phyloP scores from a whole-genome alignment of 176 grass and related monocot genomes.

The Ensete glaucum region DNA sequence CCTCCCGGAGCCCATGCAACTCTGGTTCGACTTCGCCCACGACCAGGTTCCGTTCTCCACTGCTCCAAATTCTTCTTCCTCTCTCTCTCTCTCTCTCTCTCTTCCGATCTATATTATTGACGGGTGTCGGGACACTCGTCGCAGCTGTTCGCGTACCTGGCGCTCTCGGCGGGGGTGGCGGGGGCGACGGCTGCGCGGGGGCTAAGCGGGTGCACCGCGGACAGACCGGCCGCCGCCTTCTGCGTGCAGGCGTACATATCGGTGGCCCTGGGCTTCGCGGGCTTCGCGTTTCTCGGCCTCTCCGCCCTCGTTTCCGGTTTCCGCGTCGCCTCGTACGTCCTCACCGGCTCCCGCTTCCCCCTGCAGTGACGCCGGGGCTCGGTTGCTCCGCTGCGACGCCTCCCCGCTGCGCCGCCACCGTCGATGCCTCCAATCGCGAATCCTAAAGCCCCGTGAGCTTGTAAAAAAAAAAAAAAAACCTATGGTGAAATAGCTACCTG shows the following conservation, averaged over 20 bases:
- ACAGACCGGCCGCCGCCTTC: constrained; percentile 15
- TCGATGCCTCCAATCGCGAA: background rate
- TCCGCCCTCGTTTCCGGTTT: constrained; percentile 64
- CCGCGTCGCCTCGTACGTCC: constrained; percentile 42
- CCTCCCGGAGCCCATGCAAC: constrained; percentile 54
- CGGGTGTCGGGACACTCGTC: background rate
- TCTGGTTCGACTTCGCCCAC: constrained; percentile 93
- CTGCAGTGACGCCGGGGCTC: background rate
- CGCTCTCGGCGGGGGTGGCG: constrained; percentile 31
- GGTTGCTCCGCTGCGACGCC: too few species aligned
- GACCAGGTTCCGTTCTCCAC: constrained; percentile 46
- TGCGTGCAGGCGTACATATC: constrained; percentile 51
- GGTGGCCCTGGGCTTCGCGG: constrained; percentile 49
- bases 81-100: background rate
- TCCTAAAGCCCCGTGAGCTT: background rate
- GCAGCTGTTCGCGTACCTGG: constrained; percentile 72
- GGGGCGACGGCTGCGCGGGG: constrained; percentile 34
- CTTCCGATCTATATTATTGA: background rate
- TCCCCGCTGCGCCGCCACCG: background rate
- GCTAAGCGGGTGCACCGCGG: constrained; percentile 6
- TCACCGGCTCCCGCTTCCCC: constrained; percentile 44
- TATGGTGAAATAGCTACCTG: too few species aligned
- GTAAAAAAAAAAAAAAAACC: too few species aligned
- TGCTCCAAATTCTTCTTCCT: background rate
- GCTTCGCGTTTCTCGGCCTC: constrained; percentile 49